Base-by-base conservation (phyloP, 2,329 filamentous ascomycete genomes). In the Pseudogymnoascus sp. region DNA sequence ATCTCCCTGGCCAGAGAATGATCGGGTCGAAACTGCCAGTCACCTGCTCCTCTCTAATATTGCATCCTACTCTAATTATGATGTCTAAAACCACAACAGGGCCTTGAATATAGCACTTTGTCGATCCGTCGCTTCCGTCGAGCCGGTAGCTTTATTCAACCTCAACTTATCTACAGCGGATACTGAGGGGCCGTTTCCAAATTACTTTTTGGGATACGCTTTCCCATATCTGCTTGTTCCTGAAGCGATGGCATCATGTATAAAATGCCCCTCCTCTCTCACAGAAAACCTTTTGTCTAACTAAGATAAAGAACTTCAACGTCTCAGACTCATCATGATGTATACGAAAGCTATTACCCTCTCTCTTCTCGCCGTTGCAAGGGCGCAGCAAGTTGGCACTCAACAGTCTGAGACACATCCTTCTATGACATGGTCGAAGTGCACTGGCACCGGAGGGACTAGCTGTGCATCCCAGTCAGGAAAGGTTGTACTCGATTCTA, bases 401-500 rank as follows among this genome's bases (percentile, higher is more conserved):
- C 64, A 73, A 62, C 73, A 72, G 12, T 69, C 76, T 7, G 81
- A 83, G 68, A 75, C 73, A 14, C 82, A 84, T 66, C 82, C 82
- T 62, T 69, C 77, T 61, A 73, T 85, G 69, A 79, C 75, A 58
- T 82, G 79, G 77, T 74, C 81, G 67, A 77, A 76, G 65, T 85
- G 82, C 69, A 78, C 79, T 28, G 71, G 73, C 16, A 58, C 25
- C n/a, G 49, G 49, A 58, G 70, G 69, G 42, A 77, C 78, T 60
- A 75, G 74, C 33, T 84, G 82, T 71, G 77, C 77, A 3, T 77
- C 75, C 22, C 73, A 79, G 62, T 72, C 72, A 58, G 80, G 79
- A 28, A 78, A 78, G 59, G 75, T 85, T 60, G 78, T 80, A 35
- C 72, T 84, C 66, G 82, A 85, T 67, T 68, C 80, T 65, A 84